Percentiles rank a stretch among this genome's conserved stretches.
Evolutionary conservation across 2,329 filamentous ascomycete genomes (phyloP).

Genomic region (Penicillium frequentans): DNA sequence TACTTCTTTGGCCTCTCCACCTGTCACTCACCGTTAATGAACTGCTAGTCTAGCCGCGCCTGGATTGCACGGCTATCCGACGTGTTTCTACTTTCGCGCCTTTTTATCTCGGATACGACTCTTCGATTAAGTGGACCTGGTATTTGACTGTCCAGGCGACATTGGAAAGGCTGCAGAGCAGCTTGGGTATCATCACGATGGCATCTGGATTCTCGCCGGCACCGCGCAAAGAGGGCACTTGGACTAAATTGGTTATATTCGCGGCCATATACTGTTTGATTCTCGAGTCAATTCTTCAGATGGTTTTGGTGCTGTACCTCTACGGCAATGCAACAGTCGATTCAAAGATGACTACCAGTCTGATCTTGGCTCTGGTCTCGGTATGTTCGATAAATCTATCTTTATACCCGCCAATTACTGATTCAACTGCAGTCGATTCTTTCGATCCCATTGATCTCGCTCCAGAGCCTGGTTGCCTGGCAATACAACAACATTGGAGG

Average conservation of each 20-base stretch:
- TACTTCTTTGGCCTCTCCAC: conserved; percentile 1
- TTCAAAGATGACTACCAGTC: conserved; percentile 38
- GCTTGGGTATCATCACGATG: conserved; percentile 15
- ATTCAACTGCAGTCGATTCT: conserved; percentile 31
- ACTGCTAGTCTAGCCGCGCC: conserved; percentile 1
- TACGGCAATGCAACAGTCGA: conserved; percentile 37
- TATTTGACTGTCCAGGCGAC: not conserved
- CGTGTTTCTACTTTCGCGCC: conserved; percentile 3
- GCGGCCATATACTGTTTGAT: conserved; percentile 36
- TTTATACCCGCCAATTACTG: not conserved
- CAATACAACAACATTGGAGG: conserved; percentile 35
- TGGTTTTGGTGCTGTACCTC: conserved; percentile 35
- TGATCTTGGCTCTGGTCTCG: conserved; percentile 36
- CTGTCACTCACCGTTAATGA: conserved; percentile 5
- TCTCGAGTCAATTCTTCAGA: conserved; percentile 36
- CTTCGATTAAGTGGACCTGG: not conserved
- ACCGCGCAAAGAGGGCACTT: conserved; percentile 29
- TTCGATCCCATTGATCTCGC: conserved; percentile 35
- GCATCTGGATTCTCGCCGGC: conserved; percentile 13
- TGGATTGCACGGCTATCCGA: conserved; percentile 9
- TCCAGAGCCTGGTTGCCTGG: conserved; percentile 42
- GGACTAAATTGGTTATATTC: conserved; percentile 39
- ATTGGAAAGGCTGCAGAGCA: conserved; percentile 6
- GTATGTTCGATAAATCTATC: conserved; percentile 24
- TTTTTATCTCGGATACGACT: not conserved